Conservation (phyloP, 306 rosid genomes). For the Arachis hypogaea region DNA sequence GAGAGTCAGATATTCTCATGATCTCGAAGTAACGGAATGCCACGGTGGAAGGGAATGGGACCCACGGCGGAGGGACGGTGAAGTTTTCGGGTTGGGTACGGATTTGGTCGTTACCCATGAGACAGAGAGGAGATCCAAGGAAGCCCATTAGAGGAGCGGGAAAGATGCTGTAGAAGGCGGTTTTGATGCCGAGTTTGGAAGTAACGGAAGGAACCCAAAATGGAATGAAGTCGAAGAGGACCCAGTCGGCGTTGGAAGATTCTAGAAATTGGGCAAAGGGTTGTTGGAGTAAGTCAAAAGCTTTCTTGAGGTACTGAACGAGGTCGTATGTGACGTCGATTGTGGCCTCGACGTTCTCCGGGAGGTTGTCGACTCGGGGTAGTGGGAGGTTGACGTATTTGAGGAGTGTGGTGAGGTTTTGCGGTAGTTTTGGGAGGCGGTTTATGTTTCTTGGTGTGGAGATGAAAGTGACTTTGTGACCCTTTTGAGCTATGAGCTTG, state of each 20-base stretch:
- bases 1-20: neutral
- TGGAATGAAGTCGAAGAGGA: constrained; percentile 44
- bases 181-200: constrained; percentile 32
- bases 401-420: constrained; percentile 31
- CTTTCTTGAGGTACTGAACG: constrained; percentile 48
- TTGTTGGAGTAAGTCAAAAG: constrained; percentile 44
- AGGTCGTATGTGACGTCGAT: constrained; percentile 41
- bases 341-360: constrained; percentile 55
- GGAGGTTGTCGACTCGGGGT: constrained; percentile 41
- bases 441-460: constrained; percentile 66
- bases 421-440: constrained; percentile 54
- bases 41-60: constrained; percentile 37
- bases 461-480: constrained; percentile 51
- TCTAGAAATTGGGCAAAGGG: constrained; percentile 38
- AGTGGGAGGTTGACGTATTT: constrained; percentile 46
- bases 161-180: constrained; percentile 38
- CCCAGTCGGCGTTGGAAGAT: constrained; percentile 48
- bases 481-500: constrained; percentile 57
- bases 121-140: neutral
- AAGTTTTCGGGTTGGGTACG: constrained; percentile 37
- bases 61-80: constrained; percentile 42
- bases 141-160: neutral
- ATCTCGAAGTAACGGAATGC: constrained; percentile 42
- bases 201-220: constrained; percentile 42
- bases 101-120: neutral